Base-by-base conservation (phyloP, 169 alveolate species). In the Cryptosporidium meleagridis region DNA sequence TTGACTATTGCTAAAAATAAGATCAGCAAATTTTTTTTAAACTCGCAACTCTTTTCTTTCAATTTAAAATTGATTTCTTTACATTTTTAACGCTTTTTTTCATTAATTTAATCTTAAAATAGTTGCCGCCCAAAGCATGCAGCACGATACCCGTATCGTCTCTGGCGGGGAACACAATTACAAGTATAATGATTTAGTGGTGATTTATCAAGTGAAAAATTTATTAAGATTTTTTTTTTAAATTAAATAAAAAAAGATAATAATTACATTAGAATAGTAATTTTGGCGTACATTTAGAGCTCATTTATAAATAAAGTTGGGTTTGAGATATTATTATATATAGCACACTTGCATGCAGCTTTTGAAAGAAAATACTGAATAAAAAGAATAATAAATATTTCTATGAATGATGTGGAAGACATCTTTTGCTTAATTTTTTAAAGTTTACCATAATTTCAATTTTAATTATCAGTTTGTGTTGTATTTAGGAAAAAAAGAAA, bases 131-230 rank as follows among this genome's bases (percentile, higher is more conserved):
- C 21, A 73, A 29, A 53, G 59, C 86, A 73, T 73, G 86, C 86
- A 73, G 10, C n/a, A n/a, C 86, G 86, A 73, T 73, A 73, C 86
- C 70, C 86, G 86, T 73, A 31, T 39, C 9, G 86, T 52, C 86
- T 73, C 33, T 23, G 86, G 86, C 86, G 86, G 86, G 44, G 18
- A 59, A 7, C 14, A 0, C 6, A 6, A 31, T 31, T 55, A 3
- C 14, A 23, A 55, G 8, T n/a, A 55, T 5, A 7, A 53, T n/a
- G 14, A n/a, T 53, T 55, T 6, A 55, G 67, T 55, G 67, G 67
- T 23, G n/a, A 10, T 9, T 23, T 16, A 9, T 31, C 18, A 55
- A 55, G 6, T 1, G 35, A n/a, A 21, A 55, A 26, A 26, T n/a
- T 16, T 55, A 5, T 9, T 14, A 16, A 8, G 65, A 53, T 8